Percentiles rank a stretch among this genome's conserved stretches.
Evolutionary conservation across 2,329 filamentous ascomycete genomes (phyloP).

Genomic region (Ambrosiella beaveri): DNA sequence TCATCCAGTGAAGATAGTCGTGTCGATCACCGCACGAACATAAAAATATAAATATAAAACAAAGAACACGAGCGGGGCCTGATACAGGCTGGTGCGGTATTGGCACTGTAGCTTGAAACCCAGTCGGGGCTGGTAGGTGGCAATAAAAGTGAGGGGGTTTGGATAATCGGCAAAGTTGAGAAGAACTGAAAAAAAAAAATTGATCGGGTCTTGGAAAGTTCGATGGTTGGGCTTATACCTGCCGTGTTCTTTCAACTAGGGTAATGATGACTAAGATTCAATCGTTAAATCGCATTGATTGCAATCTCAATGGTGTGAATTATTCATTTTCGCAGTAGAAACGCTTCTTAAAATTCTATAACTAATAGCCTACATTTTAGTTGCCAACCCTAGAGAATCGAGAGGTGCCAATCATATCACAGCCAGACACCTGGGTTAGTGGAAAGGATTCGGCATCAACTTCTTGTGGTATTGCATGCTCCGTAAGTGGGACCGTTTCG

Average conservation of each 20-base stretch:
- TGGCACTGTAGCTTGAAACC: conserved; percentile 2
- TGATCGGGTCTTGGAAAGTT: not conserved
- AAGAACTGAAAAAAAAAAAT: not conserved
- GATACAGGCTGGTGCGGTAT: not conserved
- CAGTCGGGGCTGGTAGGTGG: not conserved
- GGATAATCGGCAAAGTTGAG: not conserved
- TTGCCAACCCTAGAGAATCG: not conserved
- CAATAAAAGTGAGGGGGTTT: not conserved
- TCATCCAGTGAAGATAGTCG: not conserved
- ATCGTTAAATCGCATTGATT: no score
- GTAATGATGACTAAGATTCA: not conserved
- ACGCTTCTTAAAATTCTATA: not conserved
- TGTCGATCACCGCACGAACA: conserved; percentile 3
- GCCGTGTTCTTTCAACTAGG: not conserved
- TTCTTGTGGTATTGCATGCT: not conserved
- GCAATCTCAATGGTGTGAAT: no score
- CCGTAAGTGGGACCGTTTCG: not conserved
- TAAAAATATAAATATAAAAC: not conserved
- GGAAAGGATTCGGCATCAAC: no score
- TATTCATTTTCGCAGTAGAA: no score
- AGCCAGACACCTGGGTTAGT: no score
- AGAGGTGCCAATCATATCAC: no score
- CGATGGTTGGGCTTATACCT: no score
- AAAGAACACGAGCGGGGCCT: conserved; percentile 2
- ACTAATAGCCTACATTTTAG: not conserved